A percentile compares a stretch with the other conserved stretches of the same genome.
These are phyloP conservation scores for Neopestalotiopsis sp. DNA, from an alignment of 2,329 filamentous ascomycete species.

Conservation along the genomic window DNA sequence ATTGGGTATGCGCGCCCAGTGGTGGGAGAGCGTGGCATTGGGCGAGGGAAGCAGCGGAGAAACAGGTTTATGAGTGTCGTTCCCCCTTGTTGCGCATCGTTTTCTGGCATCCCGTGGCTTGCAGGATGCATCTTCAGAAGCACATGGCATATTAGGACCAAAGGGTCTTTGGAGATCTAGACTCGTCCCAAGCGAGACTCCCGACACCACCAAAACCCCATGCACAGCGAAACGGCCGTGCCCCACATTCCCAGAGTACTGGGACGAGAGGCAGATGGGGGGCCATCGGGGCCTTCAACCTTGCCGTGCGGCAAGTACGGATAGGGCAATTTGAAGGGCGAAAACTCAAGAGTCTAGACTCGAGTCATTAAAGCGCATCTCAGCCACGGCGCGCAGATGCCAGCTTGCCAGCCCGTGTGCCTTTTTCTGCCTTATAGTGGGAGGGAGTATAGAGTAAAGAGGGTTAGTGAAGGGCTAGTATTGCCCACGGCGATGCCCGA, in stretches of 20 bases:
- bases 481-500: background rate
- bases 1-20: background rate
- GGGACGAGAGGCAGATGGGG: background rate
- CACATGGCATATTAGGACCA: background rate
- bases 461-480: background rate
- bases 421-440: background rate
- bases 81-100: background rate
- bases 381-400: background rate
- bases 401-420: too few relatives aligned
- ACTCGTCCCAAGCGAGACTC: background rate
- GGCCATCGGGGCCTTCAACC: too few relatives aligned
- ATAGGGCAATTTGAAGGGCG: background rate
- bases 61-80: background rate
- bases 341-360: background rate
- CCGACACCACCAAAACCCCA: background rate
- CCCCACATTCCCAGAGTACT: background rate
- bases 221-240: background rate
- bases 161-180: background rate
- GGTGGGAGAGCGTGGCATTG: background rate
- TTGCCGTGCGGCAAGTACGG: background rate
- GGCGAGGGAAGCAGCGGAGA: background rate
- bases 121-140: background rate
- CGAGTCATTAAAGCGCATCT: background rate
- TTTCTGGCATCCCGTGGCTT: background rate
- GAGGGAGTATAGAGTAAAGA: background rate